Base-by-base conservation (phyloP, 106 monocot species). In the Amphibolis antarctica region DNA sequence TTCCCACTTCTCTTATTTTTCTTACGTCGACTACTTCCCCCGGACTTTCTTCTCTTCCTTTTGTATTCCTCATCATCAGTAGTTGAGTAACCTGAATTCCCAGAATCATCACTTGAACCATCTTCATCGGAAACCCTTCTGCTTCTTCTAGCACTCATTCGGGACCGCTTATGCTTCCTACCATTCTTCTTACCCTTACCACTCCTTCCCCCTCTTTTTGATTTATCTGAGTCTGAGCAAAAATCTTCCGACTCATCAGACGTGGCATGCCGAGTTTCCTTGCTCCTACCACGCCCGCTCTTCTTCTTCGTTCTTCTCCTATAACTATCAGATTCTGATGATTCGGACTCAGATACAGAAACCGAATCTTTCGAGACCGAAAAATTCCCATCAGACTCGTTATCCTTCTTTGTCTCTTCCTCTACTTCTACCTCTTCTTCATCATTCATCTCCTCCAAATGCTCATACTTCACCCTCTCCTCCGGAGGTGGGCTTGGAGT, bases 401-500 rank as follows among this genome's bases (percentile, higher is more conserved):
- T 24, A 7, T 14, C 43, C 42, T 44, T 50, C 46, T 27, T 47
- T 56, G 71, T 45, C 71, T 77, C 65, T 26, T 48, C 72, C 60
- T 36, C 31, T 29, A 30, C 10, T 1, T 4, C 12, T 29, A 52
- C 71, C 9, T 82, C 60, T 9, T 29, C 19, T 17, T 82, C 82
- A 36, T 82, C 75, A 55, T 19, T 15, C 25, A 22, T 4, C 27
- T 65, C 59, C 19, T 76, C 73, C 3, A 49, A 64, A 28, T 42
- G 60, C 42, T 59, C 57, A 1, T 43, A 20, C 31, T 76, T 78
- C 18, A 0, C 22, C 58, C 69, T 42, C 10, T 67, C 77, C 44
- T 53, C 50, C 0, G 75, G 72, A 0, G 94, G 89, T 28, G 94
- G 94, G 66, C 89, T 89, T 2, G 94, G 94, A 4, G 94, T 84